phyloP scores from a whole-genome alignment of 2,329 filamentous ascomycete genomes.

The Xylariaceae sp. region DNA sequence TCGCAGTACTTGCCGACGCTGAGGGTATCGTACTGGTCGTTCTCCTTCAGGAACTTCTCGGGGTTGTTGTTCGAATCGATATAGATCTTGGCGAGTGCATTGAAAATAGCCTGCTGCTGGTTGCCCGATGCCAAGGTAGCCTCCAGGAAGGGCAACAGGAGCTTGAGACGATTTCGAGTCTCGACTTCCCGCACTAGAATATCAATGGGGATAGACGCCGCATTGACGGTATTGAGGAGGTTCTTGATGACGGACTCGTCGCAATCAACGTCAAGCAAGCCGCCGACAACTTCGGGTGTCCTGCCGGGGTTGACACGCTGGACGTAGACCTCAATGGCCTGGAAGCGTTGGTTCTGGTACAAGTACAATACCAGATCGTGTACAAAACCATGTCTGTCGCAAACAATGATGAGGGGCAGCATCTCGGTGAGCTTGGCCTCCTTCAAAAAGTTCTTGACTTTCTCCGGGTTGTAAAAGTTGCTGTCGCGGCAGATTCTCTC shows the following conservation, averaged over 20 bases:
- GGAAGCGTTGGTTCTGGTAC: constrained; percentile 98
- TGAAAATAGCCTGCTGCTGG: constrained; percentile 93
- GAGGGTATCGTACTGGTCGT: constrained; percentile 90
- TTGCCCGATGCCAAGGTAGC: constrained; percentile 82
- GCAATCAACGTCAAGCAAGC: constrained; percentile 91
- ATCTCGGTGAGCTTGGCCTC: constrained; percentile 89
- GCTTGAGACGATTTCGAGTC: constrained; percentile 87
- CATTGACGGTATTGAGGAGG: constrained; percentile 75
- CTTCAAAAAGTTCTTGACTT: constrained; percentile 99
- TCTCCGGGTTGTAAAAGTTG: constrained; percentile 82
- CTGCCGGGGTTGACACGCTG: constrained; percentile 90
- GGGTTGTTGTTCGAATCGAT: constrained; percentile 98
- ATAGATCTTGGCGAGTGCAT: constrained; percentile 97
- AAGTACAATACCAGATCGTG: constrained; percentile 94
- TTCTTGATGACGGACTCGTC: constrained; percentile 95
- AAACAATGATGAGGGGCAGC: constrained; percentile 93
- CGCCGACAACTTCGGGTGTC: constrained; percentile 88
- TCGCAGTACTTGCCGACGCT: constrained; percentile 96
- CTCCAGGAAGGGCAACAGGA: constrained; percentile 93
- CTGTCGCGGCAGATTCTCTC: constrained; percentile 96
- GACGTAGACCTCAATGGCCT: constrained; percentile 96
- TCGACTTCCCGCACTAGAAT: constrained; percentile 94
- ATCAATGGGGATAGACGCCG: constrained; percentile 82
- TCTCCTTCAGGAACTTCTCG: constrained; percentile 94
- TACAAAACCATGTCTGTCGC: constrained; percentile 98